Evolutionary conservation across 2,329 filamentous ascomycete genomes (phyloP).

Genomic region (Cercospora nicotianae): DNA sequence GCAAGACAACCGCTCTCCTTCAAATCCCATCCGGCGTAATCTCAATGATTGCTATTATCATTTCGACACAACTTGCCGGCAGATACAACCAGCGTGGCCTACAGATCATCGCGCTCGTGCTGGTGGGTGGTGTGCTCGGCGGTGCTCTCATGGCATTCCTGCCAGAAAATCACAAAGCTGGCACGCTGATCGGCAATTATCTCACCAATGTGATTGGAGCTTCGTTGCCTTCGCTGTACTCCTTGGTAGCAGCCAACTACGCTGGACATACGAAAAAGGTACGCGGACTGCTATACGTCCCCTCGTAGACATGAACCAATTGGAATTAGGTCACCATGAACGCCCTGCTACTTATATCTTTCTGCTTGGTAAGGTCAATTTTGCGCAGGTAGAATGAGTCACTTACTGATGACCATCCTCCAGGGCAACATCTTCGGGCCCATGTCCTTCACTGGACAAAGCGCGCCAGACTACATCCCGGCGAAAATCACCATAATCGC

Average conservation of each 20-base stretch:
- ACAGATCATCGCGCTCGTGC: conserved; percentile 32
- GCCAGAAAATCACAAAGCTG: conserved; percentile 45
- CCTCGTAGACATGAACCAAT: background rate
- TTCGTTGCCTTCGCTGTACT: conserved; percentile 41
- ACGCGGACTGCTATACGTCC: background rate
- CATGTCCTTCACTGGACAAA: conserved; percentile 41
- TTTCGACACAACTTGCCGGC: conserved; percentile 31
- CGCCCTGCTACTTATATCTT: conserved; percentile 49
- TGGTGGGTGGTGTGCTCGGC: conserved; percentile 35
- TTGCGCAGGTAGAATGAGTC: no score
- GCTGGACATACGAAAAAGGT: conserved; percentile 67
- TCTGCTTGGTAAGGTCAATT: conserved; percentile 24
- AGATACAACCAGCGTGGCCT: conserved; percentile 35
- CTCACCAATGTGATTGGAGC: conserved; percentile 44
- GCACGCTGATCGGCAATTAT: conserved; percentile 45
- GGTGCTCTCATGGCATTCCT: conserved; percentile 37
- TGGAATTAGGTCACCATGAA: conserved; percentile 51
- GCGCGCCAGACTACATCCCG: conserved; percentile 43
- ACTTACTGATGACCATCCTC: background rate
- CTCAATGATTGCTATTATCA: conserved; percentile 43
- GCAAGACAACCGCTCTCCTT: conserved; percentile 35
- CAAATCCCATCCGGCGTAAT: conserved; percentile 61
- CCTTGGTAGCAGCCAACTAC: conserved; percentile 51
- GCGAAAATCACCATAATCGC: conserved; percentile 48
- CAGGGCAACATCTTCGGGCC: conserved; percentile 47